Conservation (phyloP, 2,329 filamentous ascomycete genomes). For the Cadophora malorum region DNA sequence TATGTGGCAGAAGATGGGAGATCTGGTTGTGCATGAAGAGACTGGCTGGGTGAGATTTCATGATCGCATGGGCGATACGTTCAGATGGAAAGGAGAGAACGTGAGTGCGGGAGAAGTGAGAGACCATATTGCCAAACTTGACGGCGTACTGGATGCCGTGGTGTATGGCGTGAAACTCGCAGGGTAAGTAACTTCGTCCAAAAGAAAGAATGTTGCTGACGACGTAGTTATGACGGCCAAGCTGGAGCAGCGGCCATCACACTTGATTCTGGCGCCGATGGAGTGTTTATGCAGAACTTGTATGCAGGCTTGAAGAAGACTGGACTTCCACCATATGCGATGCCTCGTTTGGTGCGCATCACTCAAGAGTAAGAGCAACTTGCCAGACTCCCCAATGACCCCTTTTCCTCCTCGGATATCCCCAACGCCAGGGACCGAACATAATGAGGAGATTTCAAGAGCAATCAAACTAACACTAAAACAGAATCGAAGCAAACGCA, state of each 20-base stretch:
- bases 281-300: slow-evolving; percentile 48
- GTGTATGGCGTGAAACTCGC: slow-evolving; percentile 52
- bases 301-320: slow-evolving; percentile 49
- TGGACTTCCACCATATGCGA: slow-evolving; percentile 53
- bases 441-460: background rate
- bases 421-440: background rate
- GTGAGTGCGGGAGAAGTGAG: slow-evolving; percentile 53
- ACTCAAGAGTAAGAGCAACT: slow-evolving; percentile 49
- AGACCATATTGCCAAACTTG: slow-evolving; percentile 51
- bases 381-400: background rate
- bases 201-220: slow-evolving; percentile 15
- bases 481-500: slow-evolving; percentile 51
- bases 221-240: slow-evolving; percentile 53
- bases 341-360: slow-evolving; percentile 54
- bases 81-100: slow-evolving; percentile 59
- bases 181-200: slow-evolving; percentile 40
- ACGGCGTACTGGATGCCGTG: slow-evolving; percentile 51
- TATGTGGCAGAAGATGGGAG: slow-evolving; percentile 52
- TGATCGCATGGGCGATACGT: slow-evolving; percentile 59
- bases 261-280: slow-evolving; percentile 46
- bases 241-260: slow-evolving; percentile 55
- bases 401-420: background rate
- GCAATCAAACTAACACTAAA: slow-evolving; percentile 10
- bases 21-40: slow-evolving; percentile 50
- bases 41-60: slow-evolving; percentile 54